Evolutionary conservation across 805 yeast species (phyloP).

Genomic region (Saturnispora besseyi): DNA sequence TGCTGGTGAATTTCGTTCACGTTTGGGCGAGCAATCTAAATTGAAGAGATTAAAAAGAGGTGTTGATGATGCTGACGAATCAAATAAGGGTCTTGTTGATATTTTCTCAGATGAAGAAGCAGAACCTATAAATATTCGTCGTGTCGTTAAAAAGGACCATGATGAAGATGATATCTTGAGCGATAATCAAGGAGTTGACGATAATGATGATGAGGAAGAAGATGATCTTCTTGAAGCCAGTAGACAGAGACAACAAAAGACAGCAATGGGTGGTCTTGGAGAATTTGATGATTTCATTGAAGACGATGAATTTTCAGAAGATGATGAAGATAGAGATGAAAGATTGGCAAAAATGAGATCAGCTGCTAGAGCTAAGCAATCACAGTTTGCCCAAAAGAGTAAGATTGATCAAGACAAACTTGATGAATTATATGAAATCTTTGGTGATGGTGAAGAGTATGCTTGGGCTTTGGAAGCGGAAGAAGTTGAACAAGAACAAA

Average conservation of each 20-base stretch:
- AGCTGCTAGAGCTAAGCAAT: constrained; percentile 25
- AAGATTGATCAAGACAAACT: constrained; percentile 82
- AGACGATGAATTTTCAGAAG: constrained; percentile 92
- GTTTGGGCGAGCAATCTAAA: constrained; percentile 32
- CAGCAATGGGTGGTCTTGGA: constrained; percentile 36
- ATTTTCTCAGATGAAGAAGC: constrained; percentile 59
- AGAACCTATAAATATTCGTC: constrained; percentile 12
- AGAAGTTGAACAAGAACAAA: constrained; percentile 49
- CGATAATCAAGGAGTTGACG: constrained; percentile 25
- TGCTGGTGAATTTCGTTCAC: constrained; percentile 58
- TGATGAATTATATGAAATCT: constrained; percentile 87
- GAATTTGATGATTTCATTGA: constrained; percentile 97
- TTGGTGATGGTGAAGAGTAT: constrained; percentile 95
- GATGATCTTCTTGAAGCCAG: constrained; percentile 26
- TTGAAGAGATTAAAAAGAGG: constrained; percentile 84
- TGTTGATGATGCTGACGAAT: constrained; percentile 29
- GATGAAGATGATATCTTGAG: constrained; percentile 21
- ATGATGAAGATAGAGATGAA: constrained; percentile 57
- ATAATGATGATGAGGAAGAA: constrained; percentile 21
- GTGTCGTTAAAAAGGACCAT: constrained; percentile 15
- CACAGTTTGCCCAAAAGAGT: constrained; percentile 25
- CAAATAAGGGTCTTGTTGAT: constrained; percentile 42
- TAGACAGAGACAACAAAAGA: constrained; percentile 19
- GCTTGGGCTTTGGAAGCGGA: constrained; percentile 97
- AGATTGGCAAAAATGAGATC: constrained; percentile 29